Base-by-base conservation (phyloP, 768 basidiomycete genomes). In the Obba rivulosa region DNA sequence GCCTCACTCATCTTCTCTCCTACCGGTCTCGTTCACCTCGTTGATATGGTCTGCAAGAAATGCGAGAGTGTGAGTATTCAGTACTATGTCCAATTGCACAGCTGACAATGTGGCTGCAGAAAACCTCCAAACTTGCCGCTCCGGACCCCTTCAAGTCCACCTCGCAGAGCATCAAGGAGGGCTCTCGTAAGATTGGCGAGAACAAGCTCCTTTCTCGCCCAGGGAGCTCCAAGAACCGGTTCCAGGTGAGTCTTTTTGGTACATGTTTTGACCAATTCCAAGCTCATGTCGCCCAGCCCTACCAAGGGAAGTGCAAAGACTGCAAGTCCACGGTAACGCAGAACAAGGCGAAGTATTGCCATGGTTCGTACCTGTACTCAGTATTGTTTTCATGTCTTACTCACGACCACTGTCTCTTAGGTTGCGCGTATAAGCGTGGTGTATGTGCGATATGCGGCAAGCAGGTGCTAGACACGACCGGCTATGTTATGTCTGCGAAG, bases 101-200 rank as follows among this genome's bases (percentile, higher is more conserved):
- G 38, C 11, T 31, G 4, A 24, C 22, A 11, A 21, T 35, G 36
- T 49, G 53, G 9, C 7, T 21, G 1, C 55, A 92, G 89, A 92
- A 92, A 90, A 78, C 90, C 46, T 91, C 88, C 49, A 92, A 88
- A 66, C 77, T 92, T 39, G 90, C 90, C 48, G 90, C 90, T 3
- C 91, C 90, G 41, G 90, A 92, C 69, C 90, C 90, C 35, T 92
- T 91, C 68, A 77, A 75, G 25, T 76, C 87, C 10, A 83, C 84
- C 40, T 82, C 85, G 2, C 68, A 69, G 43, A 80, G 81, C 54
- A 85, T 90, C 69, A 90, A 85, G 69, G 84, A 85, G 16, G 88
- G 88, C 41, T 78, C 82, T 24, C 77, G 90, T 53, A 90, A 78
- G 66, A 78, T 92, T 35, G 63, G 63, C 23, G 89, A 88, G 74